Percentiles rank a stretch among this genome's conserved stretches.
Conservation (phyloP, 208 protist species). For the Trypanosoma platydactyli region DNA sequence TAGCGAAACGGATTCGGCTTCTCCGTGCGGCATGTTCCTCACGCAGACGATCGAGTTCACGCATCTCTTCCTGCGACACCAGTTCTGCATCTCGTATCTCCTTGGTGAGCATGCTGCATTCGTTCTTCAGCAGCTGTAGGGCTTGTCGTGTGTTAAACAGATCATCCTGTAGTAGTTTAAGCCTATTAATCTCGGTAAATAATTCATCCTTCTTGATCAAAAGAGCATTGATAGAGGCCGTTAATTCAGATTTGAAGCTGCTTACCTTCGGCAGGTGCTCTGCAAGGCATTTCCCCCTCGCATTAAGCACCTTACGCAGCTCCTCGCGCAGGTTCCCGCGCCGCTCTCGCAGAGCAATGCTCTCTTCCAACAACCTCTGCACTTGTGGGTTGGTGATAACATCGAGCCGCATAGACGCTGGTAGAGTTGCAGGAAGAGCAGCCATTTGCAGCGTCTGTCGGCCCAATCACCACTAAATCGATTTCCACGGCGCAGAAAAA, state of each 20-base stretch:
- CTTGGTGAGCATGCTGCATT: slow-evolving; percentile 1
- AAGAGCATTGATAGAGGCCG: slow-evolving; percentile 19
- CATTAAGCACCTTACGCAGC: slow-evolving; percentile 18
- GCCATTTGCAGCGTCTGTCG: not conserved
- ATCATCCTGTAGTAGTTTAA: not conserved
- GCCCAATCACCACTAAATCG: not conserved
- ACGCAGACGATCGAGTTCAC: slow-evolving; percentile 24
- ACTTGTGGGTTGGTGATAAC: slow-evolving; percentile 25
- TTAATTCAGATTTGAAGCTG: slow-evolving; percentile 13
- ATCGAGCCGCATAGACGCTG: slow-evolving; percentile 33
- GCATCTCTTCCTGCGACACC: slow-evolving; percentile 16
- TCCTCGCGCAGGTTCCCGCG: slow-evolving; percentile 8
- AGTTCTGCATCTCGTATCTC: slow-evolving; percentile 20
- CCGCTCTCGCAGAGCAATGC: slow-evolving; percentile 32
- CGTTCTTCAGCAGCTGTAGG: slow-evolving; percentile 10
- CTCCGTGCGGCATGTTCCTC: slow-evolving; percentile 9
- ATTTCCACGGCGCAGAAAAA: too few species aligned
- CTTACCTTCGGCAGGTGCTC: slow-evolving; percentile 8
- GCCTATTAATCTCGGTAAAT: slow-evolving; percentile 11
- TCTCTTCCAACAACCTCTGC: slow-evolving; percentile 25
- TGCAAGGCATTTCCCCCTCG: slow-evolving; percentile 15
- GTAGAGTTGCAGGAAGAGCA: slow-evolving; percentile 17
- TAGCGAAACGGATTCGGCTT: slow-evolving; percentile 22
- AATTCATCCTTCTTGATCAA: slow-evolving; percentile 1
- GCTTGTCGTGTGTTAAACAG: slow-evolving; percentile 8